These are phyloP conservation scores for Pleurotus tuber-regium DNA, from an alignment of 768 basidiomycete genomes.

Conservation along the genomic window DNA sequence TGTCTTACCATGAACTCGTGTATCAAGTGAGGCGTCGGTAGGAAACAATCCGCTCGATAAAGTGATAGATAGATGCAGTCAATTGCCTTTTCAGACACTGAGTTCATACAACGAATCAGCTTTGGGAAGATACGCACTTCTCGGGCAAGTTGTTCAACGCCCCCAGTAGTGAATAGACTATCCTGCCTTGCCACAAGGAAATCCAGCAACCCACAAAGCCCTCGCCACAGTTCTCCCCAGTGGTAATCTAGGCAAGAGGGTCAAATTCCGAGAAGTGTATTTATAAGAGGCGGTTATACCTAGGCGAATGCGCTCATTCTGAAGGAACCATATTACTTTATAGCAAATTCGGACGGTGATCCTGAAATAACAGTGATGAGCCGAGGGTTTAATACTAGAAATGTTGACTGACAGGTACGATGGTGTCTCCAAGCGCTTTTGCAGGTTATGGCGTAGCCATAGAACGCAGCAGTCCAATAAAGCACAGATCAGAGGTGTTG, in stretches of 20 bases:
- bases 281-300: no score
- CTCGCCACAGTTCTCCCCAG: constrained; percentile 65
- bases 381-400: constrained; percentile 40
- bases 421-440: constrained; percentile 55
- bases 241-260: constrained; percentile 47
- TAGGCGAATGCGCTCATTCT: constrained; percentile 49
- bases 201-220: constrained; percentile 49
- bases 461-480: constrained; percentile 67
- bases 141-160: constrained; percentile 48
- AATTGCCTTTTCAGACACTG: constrained; percentile 36
- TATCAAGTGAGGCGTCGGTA: constrained; percentile 51
- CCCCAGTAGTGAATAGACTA: constrained; percentile 48
- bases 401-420: constrained; percentile 49
- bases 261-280: no score
- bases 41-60: constrained; percentile 48
- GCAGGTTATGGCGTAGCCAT: constrained; percentile 70
- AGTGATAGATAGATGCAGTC: constrained; percentile 50
- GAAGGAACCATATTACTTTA: constrained; percentile 55
- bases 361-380: neutral
- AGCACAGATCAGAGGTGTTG: constrained; percentile 51
- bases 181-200: constrained; percentile 58
- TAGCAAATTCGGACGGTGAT: constrained; percentile 45
- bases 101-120: neutral
- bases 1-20: constrained; percentile 66
- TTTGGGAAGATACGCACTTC: constrained; percentile 39